phyloP scores from a whole-genome alignment of 2,329 filamentous ascomycete species.

The Penicillium sp. region DNA sequence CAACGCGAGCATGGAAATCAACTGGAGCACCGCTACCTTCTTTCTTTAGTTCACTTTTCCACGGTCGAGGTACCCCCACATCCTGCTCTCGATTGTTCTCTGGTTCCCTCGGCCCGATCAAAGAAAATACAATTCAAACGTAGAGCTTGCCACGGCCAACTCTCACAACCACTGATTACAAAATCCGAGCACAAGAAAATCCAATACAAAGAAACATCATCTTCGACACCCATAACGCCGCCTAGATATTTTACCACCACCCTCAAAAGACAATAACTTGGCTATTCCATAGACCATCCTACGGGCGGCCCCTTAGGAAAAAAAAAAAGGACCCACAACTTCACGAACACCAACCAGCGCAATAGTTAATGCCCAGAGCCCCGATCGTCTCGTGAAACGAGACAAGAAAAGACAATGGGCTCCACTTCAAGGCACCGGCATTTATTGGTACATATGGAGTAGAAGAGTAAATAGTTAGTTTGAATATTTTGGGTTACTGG shows the following conservation, averaged over 20 bases:
- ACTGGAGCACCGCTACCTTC: neutral
- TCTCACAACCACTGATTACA: neutral
- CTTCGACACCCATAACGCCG: neutral
- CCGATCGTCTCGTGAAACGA: neutral
- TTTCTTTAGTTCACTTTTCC: neutral
- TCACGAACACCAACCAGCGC: neutral
- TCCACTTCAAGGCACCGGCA: neutral
- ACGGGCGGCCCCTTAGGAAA: neutral
- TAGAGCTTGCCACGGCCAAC: neutral
- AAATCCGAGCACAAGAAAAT: neutral
- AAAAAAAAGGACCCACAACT: constrained; percentile 2
- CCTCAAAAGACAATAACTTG: too few species aligned
- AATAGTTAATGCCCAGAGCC: neutral
- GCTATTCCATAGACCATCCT: neutral
- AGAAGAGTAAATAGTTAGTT: neutral
- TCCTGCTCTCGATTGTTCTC: neutral
- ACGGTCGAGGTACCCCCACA: neutral
- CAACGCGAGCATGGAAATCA: neutral
- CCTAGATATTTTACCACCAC: neutral
- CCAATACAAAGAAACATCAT: neutral
- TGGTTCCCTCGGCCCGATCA: neutral
- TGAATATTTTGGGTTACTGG: neutral
- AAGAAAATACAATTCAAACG: neutral
- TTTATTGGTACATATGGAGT: constrained; percentile 1
- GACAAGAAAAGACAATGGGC: neutral